Evolutionary conservation across 1,284 basidiomycete genomes (phyloP).

Genomic region (Singerocomus inundabilis): DNA sequence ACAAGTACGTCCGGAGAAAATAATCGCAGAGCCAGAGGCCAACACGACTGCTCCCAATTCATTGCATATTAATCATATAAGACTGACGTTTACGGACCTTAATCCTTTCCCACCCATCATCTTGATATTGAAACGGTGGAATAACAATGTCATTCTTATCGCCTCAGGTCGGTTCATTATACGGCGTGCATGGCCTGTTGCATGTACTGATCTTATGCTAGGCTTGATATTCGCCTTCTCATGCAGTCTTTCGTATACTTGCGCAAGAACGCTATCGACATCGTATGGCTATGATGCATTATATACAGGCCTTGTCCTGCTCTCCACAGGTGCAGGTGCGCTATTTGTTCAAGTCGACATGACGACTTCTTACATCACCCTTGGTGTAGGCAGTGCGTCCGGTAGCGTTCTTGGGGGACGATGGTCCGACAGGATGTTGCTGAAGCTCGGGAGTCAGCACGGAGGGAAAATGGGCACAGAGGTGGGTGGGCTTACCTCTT

Average conservation of each 20-base stretch:
- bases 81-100: conserved; percentile 64
- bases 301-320: conserved; percentile 72
- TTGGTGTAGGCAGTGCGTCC: conserved; percentile 52
- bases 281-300: conserved; percentile 72
- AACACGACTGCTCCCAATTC: neutral
- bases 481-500: conserved; percentile 38
- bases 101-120: conserved; percentile 68
- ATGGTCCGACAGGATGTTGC: conserved; percentile 72
- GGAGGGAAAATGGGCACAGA: conserved; percentile 65
- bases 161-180: conserved; percentile 34
- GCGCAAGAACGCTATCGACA: conserved; percentile 64
- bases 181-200: neutral
- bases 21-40: conserved; percentile 6
- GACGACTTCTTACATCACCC: neutral
- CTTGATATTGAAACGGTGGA: conserved; percentile 57
- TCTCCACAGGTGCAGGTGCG: conserved; percentile 69
- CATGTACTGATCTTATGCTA: conserved; percentile 26
- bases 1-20: neutral
- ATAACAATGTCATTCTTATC: conserved; percentile 67
- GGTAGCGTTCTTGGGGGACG: conserved; percentile 77
- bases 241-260: conserved; percentile 72
- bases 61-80: conserved; percentile 40
- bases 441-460: conserved; percentile 53
- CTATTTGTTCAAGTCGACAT: neutral
- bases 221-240: conserved; percentile 70